Evolutionary conservation across 805 yeast species (phyloP), one percentile per base, ranked within the genome.

Genomic region (Saturnispora zaruensis): DNA sequence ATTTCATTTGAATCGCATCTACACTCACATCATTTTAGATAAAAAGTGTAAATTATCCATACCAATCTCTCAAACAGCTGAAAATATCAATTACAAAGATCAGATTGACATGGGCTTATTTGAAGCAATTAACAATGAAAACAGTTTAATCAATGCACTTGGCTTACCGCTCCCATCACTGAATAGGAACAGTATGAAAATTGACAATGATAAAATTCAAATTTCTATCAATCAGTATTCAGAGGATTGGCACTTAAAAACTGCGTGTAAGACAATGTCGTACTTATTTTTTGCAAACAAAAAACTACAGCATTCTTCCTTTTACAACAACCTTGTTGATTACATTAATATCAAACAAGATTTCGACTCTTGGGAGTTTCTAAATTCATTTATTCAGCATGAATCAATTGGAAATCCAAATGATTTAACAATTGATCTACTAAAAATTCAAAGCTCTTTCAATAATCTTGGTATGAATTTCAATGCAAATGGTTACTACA

Each of bases 261-360:
- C 87, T 0, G 87, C 89, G 0, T 80, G 85, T 1, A 69, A 76
- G 25, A 68, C 82, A 1, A 65, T 85, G 56, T 73, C 79, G 0
- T 60, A 79, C 14, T 73, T 84, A 25, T 76, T 77, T 59, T 66
- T 67, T 41, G 83, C 87, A 1, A 83, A 82, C 54, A 65, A 71
- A 41, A 53, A 56, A 11, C 42, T 45, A 57, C 59, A 34, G 62
- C 61, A 65, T 25, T 73, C 79, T 6, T 59, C 65, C 0, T 87
- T 86, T 59, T 91, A 91, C 68, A 91, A 91, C 62, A 75, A 84
- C 5, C 69, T 89, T 66, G 83, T 85, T 3, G 98, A 91, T 63
- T 86, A 74, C 62, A 80, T 87, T 23, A 86, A 86, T 58, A 73
- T 86, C 32, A 79, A 74, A 50, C 76, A 79, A 49, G 99, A 91